Base-by-base conservation (phyloP, 768 basidiomycete genomes). In the Amanita pseudoporphyria region DNA sequence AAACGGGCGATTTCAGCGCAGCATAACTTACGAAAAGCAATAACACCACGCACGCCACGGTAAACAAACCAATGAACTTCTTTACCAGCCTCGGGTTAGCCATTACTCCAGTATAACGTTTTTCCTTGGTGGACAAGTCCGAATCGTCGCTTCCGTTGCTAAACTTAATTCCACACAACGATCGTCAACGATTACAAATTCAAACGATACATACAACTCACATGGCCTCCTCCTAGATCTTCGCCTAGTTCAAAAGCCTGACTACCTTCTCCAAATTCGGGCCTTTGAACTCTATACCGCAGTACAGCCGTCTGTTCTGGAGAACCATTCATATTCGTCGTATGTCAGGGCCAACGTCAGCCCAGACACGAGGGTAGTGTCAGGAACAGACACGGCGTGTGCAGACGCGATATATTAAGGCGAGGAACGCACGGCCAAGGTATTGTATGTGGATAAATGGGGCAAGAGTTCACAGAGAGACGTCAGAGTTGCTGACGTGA, bases 61-160 rank as follows among this genome's bases (percentile, higher is more conserved):
- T 38, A 28, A 39, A 22, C n/a, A 49, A 6, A 13, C 47, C 28
- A 14, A 49, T 19, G 30, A 30, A 49, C 47, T 38, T 49, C 38
- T 28, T 39, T n/a, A 49, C 14, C 28, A 39, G 24, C 26, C 26
- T 49, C 30, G 47, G 45, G 3, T 26, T 9, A 6, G 35, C 21
- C 3, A 37, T 35, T 21, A 38, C 37, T 16, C 22, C 5, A 14
- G 16, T n/a, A 43, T 14, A 26, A 6, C 4, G 7, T 12, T 42
- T 42, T 28, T 30, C 3, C 26, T 16, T 43, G 2, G 24, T 43
- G n/a, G 24, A 28, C 7, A 43, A 28, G 3, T 43, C 41, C 26
- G 9, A 28, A 28, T 43, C 3, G 14, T 42, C 41, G 5, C 14
- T 2, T 10, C 26, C n/a, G 26, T 28, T 28, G 21, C 4, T 28